Percentiles rank a stretch among this genome's conserved stretches.
Conservation (phyloP, 2,329 filamentous ascomycete genomes). For the Penicillium sp. region DNA sequence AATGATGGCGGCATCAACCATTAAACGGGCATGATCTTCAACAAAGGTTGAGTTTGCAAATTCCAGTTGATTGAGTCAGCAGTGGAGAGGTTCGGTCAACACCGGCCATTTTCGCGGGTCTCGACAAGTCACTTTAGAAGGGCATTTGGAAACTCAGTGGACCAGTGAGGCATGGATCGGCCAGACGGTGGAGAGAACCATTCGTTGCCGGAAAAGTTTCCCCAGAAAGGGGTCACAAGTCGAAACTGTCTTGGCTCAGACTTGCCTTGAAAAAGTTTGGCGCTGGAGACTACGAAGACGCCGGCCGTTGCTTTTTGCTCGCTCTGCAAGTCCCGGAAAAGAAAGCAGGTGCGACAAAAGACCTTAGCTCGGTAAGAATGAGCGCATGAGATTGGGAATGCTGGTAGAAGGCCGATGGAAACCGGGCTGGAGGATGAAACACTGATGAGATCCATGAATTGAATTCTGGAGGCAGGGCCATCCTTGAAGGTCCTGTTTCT, state of each 20-base stretch:
- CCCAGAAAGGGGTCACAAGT: conserved; percentile 9
- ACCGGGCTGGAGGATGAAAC: conserved; percentile 5
- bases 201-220: conserved; percentile 15
- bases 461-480: conserved; percentile 4
- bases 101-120: background rate
- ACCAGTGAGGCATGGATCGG: conserved; percentile 5
- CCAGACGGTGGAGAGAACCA: background rate
- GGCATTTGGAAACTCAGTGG: conserved; percentile 9
- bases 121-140: background rate
- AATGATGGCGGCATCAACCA: background rate
- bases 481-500: background rate
- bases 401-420: conserved; percentile 1
- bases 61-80: background rate
- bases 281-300: background rate
- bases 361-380: background rate
- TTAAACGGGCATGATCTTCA: conserved; percentile 10
- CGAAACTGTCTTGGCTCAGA: background rate
- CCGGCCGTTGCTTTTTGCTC: conserved; percentile 3
- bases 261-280: background rate
- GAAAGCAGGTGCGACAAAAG: background rate
- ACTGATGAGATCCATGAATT: background rate
- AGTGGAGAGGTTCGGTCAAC: conserved; percentile 2
- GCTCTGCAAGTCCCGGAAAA: background rate
- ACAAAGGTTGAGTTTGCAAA: conserved; percentile 8
- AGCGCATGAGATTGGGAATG: background rate